Conservation (phyloP, 352 stramenopile genomes). For the Phytophthora cactorum region DNA sequence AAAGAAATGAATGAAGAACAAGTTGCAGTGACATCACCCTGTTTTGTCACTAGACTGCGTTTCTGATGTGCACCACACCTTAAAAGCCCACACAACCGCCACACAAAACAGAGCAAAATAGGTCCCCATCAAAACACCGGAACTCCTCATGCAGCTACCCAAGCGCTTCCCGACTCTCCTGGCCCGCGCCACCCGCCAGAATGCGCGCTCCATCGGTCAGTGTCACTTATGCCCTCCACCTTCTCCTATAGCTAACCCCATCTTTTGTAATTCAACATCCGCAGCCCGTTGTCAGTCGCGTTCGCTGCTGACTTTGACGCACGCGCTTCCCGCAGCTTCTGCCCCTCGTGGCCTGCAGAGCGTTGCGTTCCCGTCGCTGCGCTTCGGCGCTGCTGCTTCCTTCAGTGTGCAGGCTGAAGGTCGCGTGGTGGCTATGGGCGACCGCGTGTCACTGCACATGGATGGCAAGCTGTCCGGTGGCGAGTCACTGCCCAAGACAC, state of each 20-base stretch:
- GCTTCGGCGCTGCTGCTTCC: neutral
- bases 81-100: conserved; percentile 14
- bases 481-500: conserved; percentile 60
- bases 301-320: conserved; percentile 12
- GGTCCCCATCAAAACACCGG: conserved; percentile 11
- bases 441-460: conserved; percentile 78
- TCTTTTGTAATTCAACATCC: neutral
- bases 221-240: neutral
- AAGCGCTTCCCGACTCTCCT: conserved; percentile 35
- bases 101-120: conserved; percentile 18
- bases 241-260: neutral
- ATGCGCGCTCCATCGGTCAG: conserved; percentile 18
- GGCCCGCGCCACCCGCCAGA: conserved; percentile 24
- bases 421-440: conserved; percentile 50
- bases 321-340: conserved; percentile 6
- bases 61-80: conserved; percentile 9
- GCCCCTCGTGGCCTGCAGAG: conserved; percentile 9
- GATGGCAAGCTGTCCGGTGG: conserved; percentile 67
- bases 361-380: conserved; percentile 15
- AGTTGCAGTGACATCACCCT: too few species aligned
- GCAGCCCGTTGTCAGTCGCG: conserved; percentile 9
- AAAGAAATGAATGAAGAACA: conserved; percentile 10
- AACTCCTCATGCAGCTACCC: conserved; percentile 18
- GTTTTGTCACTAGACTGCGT: neutral
- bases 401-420: conserved; percentile 25